phyloP scores from a whole-genome alignment of 345 rosid species.

The sweet orange (Citrus sinensis) region DNA sequence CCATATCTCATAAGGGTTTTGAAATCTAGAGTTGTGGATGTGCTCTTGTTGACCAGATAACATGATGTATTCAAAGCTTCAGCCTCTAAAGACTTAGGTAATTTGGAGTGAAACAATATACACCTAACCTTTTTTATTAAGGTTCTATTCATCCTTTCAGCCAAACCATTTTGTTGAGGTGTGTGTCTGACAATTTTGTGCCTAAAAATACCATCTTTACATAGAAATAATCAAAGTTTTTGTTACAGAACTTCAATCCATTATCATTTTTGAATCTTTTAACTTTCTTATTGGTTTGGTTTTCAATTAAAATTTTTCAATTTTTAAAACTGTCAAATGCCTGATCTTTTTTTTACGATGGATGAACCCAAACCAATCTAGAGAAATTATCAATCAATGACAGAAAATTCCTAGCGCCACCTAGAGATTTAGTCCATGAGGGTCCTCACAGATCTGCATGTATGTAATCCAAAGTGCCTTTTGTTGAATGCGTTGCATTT shows the following conservation, averaged over 20 bases:
- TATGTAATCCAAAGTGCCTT: too few species aligned
- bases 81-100: fast-evolving
- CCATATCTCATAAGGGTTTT: not conserved
- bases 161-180: not conserved
- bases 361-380: not conserved
- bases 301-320: not conserved
- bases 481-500: too few species aligned
- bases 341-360: not conserved
- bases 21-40: not conserved
- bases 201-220: fast-evolving
- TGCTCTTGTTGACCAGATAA: not conserved
- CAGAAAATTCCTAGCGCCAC: too few species aligned
- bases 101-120: not conserved
- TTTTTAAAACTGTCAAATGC: not conserved
- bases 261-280: not conserved
- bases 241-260: not conserved
- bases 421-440: too few species aligned
- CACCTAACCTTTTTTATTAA: not conserved
- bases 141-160: not conserved
- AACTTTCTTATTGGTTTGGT: not conserved
- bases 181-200: not conserved
- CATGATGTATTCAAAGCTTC: not conserved
- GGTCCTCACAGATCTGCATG: too few species aligned
- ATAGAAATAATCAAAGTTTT: not conserved
- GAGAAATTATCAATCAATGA: not conserved